Evolutionary conservation across 495 filamentous ascomycete species (phyloP).

Genomic region (Tirmania nivea): DNA sequence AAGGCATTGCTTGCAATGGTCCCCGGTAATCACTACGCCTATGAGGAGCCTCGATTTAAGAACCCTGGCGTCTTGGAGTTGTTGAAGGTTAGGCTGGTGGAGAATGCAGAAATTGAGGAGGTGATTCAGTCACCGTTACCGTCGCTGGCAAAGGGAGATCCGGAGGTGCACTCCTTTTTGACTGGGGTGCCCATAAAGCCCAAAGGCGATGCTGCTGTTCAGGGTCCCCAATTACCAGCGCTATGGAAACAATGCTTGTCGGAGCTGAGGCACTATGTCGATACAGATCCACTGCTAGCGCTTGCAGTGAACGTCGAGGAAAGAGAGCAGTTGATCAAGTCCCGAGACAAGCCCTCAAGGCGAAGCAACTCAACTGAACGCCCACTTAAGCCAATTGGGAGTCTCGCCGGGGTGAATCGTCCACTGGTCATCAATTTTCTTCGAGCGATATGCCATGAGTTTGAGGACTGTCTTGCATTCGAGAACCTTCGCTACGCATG

Average conservation of each 20-base stretch:
- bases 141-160: not conserved
- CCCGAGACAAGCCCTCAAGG: not conserved
- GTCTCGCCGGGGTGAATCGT: not conserved
- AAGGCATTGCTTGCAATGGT: not conserved
- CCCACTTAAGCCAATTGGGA: not conserved
- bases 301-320: not conserved
- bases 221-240: not conserved
- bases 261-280: not conserved
- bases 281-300: not conserved
- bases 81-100: not conserved
- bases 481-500: not conserved
- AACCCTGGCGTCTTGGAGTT: not conserved
- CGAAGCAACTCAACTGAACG: not conserved
- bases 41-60: not conserved
- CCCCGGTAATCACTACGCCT: not conserved
- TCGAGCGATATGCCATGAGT: not conserved
- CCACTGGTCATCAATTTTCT: not conserved
- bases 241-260: not conserved
- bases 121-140: not conserved
- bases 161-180: not conserved
- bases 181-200: not conserved
- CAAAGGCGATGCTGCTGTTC: not conserved
- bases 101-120: not conserved
- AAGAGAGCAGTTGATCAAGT: not conserved
- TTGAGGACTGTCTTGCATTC: not conserved